Base-by-base conservation (phyloP, 768 basidiomycete genomes). In the Podaxis sp. region DNA sequence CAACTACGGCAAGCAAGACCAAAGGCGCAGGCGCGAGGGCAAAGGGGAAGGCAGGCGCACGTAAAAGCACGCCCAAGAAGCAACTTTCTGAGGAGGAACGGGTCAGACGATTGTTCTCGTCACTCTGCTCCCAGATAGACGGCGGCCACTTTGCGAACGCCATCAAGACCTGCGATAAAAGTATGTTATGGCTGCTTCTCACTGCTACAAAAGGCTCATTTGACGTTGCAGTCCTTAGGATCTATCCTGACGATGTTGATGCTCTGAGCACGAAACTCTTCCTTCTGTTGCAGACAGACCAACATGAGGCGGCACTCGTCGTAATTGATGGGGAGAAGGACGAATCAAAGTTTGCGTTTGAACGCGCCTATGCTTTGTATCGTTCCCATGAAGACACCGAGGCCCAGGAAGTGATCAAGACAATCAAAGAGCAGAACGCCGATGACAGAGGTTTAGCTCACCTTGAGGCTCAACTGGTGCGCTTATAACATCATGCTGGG, bases 131-230 rank as follows among this genome's bases (percentile, higher is more conserved):
- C 9, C 95, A 96, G 72, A 88, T 96, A 68, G 93, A 96, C 65
- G 93, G 90, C n/a, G 92, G 90, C 1, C 87, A 95, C 76, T 88
- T 93, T 71, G 75, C 77, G 49, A 94, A 93, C 69, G 94, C 93
- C 28, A 82, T 95, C 70, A 93, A 89, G 82, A 95, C 95, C 65
- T 95, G 93, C 79, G 89, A 94, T 75, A 95, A 93, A 80, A 90
- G 95, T 93, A 69, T 63, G 86, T 80, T 57, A 33, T 19, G 26
- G 38, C 56, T 48, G 17, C 46, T 62, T 26, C 22, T n/a, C 39
- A 42, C 36, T 11, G 33, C 40, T 63, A 64, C 63, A 61, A 24
- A 66, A 17, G 30, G 52, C 39, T 63, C 44, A 58, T 59, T 7
- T 36, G 26, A 49, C 15, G 17, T 9, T 33, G 17, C 66, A 96